These are phyloP conservation scores for Alternaria sp. DNA, from an alignment of 2,329 filamentous ascomycete species.

Conservation along the genomic window DNA sequence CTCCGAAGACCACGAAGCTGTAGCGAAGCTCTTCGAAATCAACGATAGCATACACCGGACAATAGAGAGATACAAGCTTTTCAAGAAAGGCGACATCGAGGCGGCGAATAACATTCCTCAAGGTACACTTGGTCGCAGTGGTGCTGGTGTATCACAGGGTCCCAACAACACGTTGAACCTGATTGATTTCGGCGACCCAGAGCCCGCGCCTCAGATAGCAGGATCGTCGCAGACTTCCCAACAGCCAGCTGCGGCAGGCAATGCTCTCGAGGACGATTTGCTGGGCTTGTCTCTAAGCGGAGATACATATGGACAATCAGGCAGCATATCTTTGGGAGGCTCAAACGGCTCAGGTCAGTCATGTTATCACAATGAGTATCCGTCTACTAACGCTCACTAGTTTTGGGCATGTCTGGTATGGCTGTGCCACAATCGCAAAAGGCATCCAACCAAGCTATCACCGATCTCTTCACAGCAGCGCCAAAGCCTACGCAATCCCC, in stretches of 20 bases:
- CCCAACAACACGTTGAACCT: conserved; percentile 82
- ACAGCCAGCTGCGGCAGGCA: conserved; percentile 58
- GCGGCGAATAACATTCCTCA: conserved; percentile 82
- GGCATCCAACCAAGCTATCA: conserved; percentile 58
- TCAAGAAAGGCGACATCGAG: conserved; percentile 93
- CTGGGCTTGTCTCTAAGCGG: conserved; percentile 81
- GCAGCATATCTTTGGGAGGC: conserved; percentile 80
- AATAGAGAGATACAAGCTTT: conserved; percentile 90
- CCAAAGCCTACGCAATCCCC: conserved; percentile 46
- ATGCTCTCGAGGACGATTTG: conserved; percentile 85
- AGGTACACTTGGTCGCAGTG: conserved; percentile 73
- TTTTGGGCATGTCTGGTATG: conserved; percentile 43
- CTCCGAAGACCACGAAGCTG: conserved; percentile 93
- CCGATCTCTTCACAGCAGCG: conserved; percentile 63
- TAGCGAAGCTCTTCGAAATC: conserved; percentile 93
- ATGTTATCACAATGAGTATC: too few species aligned
- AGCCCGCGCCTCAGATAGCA: conserved; percentile 53
- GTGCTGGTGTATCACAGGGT: conserved; percentile 68
- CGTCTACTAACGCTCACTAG: conserved; percentile 24
- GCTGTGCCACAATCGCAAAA: conserved; percentile 45
- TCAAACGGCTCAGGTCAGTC: conserved; percentile 48
- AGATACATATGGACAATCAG: conserved; percentile 72
- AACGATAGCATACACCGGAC: conserved; percentile 99
- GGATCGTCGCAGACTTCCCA: conserved; percentile 48
- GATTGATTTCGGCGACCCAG: conserved; percentile 83